Percentiles rank a stretch among this genome's conserved stretches.
Evolutionary conservation across 2,329 filamentous ascomycete genomes (phyloP).

Genomic region (Lachnellula cervina): DNA sequence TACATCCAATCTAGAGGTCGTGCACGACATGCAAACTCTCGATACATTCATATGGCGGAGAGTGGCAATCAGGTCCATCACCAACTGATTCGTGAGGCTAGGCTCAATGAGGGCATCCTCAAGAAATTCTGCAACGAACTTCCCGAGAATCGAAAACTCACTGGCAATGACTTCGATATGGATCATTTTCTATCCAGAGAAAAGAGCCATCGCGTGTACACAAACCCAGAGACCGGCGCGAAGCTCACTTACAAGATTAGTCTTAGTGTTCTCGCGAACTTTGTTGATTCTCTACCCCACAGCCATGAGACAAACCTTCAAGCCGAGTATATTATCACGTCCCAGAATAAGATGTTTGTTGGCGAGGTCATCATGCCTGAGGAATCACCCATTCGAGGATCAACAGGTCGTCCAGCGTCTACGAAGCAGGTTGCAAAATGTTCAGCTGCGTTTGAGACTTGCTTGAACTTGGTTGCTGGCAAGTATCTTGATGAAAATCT

Average conservation of each 20-base stretch:
- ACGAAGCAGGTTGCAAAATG: slow-evolving; percentile 79
- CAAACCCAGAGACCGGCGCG: slow-evolving; percentile 63
- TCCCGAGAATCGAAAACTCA: slow-evolving; percentile 67
- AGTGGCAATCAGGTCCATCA: slow-evolving; percentile 57
- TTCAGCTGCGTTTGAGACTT: slow-evolving; percentile 82
- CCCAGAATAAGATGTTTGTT: slow-evolving; percentile 54
- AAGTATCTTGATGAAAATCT: slow-evolving; percentile 69
- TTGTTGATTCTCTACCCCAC: slow-evolving; percentile 62
- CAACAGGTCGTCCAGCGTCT: slow-evolving; percentile 56
- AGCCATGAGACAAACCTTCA: slow-evolving; percentile 33
- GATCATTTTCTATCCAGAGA: slow-evolving; percentile 51
- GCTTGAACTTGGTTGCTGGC: slow-evolving; percentile 60
- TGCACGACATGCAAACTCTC: slow-evolving; percentile 71
- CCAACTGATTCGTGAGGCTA: slow-evolving; percentile 53
- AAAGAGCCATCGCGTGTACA: slow-evolving; percentile 39
- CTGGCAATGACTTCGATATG: slow-evolving; percentile 53
- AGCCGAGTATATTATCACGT: slow-evolving; percentile 58
- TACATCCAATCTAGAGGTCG: slow-evolving; percentile 91
- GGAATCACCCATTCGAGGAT: slow-evolving; percentile 63
- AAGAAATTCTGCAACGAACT: slow-evolving; percentile 71
- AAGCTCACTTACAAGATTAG: slow-evolving; percentile 74
- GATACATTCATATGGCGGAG: slow-evolving; percentile 82
- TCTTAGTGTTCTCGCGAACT: slow-evolving; percentile 65
- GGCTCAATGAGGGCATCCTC: slow-evolving; percentile 58
- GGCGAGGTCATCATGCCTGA: slow-evolving; percentile 78